Percentiles rank a stretch among this genome's conserved stretches.
These are phyloP conservation scores for Tagetes erecta DNA, from an alignment of 129 eudicot species.

Conservation along the genomic window DNA sequence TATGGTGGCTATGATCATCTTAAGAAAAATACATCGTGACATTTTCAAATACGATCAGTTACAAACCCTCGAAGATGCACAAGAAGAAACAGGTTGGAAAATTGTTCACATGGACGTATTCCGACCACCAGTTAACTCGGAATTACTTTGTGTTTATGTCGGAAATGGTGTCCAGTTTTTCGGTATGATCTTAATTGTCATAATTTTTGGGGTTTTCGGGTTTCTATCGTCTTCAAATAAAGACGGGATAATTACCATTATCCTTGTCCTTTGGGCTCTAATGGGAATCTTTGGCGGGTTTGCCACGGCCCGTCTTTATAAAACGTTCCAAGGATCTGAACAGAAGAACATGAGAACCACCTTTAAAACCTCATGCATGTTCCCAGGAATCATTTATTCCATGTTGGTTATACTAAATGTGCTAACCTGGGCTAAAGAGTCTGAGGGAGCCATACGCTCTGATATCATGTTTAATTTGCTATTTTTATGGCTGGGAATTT, in stretches of 20 bases:
- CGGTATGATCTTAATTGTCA: slow-evolving; percentile 42
- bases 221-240: slow-evolving; percentile 58
- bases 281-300: slow-evolving; percentile 66
- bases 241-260: slow-evolving; percentile 54
- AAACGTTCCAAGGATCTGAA: slow-evolving; percentile 49
- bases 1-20: slow-evolving; percentile 61
- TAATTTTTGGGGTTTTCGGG: slow-evolving; percentile 54
- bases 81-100: slow-evolving; percentile 69
- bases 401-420: slow-evolving; percentile 45
- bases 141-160: slow-evolving; percentile 52
- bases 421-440: slow-evolving; percentile 49
- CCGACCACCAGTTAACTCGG: slow-evolving; percentile 22
- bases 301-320: slow-evolving; percentile 45
- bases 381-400: slow-evolving; percentile 43
- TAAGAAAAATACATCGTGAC: slow-evolving; percentile 39
- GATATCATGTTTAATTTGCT: slow-evolving; percentile 51
- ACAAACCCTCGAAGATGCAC: neutral
- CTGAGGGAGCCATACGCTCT: slow-evolving; percentile 53
- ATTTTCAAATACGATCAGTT: too few species aligned
- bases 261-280: slow-evolving; percentile 55
- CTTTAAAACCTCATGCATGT: slow-evolving; percentile 46
- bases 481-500: slow-evolving; percentile 51
- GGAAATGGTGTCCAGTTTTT: slow-evolving; percentile 63
- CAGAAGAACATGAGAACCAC: slow-evolving; percentile 43
- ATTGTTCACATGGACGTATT: slow-evolving; percentile 57